These are phyloP conservation scores for Bryoglossum gracile DNA, from an alignment of 495 filamentous ascomycete species.

Conservation along the genomic window DNA sequence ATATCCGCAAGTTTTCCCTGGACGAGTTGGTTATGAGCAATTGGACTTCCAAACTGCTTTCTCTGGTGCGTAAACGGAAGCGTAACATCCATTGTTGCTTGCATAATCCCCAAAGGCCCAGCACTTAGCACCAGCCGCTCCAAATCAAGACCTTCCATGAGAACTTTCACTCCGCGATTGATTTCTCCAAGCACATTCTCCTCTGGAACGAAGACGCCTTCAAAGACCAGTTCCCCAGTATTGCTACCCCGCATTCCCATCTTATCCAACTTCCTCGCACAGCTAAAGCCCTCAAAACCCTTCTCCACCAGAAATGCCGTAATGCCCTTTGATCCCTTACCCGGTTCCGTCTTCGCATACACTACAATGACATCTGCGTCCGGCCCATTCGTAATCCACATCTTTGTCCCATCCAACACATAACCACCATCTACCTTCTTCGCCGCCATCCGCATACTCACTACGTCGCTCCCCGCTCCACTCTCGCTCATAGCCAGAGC, in stretches of 20 bases:
- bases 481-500: slow-evolving; percentile 95
- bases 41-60: slow-evolving; percentile 80
- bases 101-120: slow-evolving; percentile 88
- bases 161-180: slow-evolving; percentile 76
- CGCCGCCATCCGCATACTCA: slow-evolving; percentile 87
- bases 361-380: slow-evolving; percentile 82
- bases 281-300: slow-evolving; percentile 67
- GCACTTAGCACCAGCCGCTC: slow-evolving; percentile 89
- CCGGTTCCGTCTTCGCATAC: slow-evolving; percentile 89
- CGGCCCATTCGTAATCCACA: slow-evolving; percentile 99
- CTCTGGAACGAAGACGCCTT: slow-evolving; percentile 81
- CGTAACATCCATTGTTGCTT: slow-evolving; percentile 77
- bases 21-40: slow-evolving; percentile 88
- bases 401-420: slow-evolving; percentile 85
- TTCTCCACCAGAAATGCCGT: slow-evolving; percentile 89
- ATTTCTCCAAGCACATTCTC: slow-evolving; percentile 74
- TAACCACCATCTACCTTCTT: slow-evolving; percentile 78
- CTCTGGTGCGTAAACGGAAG: slow-evolving; percentile 86
- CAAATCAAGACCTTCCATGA: slow-evolving; percentile 95
- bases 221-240: slow-evolving; percentile 91
- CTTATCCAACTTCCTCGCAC: slow-evolving; percentile 90
- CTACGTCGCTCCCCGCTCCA: slow-evolving; percentile 85
- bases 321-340: slow-evolving; percentile 80
- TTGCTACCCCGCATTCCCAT: slow-evolving; percentile 97
- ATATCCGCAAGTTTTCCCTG: slow-evolving; percentile 95